Base-by-base conservation (phyloP, 2,329 filamentous ascomycete species). In the Colletotrichum truncatum region DNA sequence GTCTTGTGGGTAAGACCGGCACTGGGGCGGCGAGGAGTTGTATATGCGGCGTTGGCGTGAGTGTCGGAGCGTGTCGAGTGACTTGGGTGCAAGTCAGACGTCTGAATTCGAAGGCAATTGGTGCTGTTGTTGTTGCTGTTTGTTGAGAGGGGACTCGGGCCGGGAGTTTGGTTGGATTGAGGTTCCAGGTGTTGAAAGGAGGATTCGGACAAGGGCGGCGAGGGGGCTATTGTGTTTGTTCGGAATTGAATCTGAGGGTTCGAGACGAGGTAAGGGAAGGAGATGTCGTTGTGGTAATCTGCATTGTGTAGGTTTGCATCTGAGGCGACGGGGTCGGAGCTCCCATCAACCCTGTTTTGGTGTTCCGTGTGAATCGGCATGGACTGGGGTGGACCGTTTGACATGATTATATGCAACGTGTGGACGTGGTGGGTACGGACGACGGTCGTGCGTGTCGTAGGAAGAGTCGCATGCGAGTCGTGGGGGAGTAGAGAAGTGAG, bases 211-310 rank as follows among this genome's bases (percentile, higher is more conserved):
- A 73, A 43, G 23, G 73, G 71, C 38, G 75, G 75, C 49, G 78
- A 80, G 41, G 79, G 78, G 23, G 78, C 76, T 70, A 76, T 80
- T 12, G 77, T 80, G 66, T 76, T 77, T 45, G 78, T 75, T 56
- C 74, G 71, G 67, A 81, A 81, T 64, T 73, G 73, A 38, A 75
- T 70, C 51, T 73, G 73, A 18, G 57, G 68, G 64, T 70, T 68
- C 36, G 57, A 30, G 32, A 62, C 49, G 41, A 62, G 34, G 48
- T 70, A 70, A 21, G 66, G 60, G 59, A 68, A 64, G 25, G 68
- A 64, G 55, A 39, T 48, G 51, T 68, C 62, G 54, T 60, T 64
- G 62, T 56, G 60, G 57, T 53, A 57, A 26, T 51, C 54, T 54
- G 67, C 67, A 68, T 67, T 62, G 49, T 32, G 51, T 48, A 49